Conservation (phyloP, 306 rosid species). For the Ochetophila trinervis region DNA sequence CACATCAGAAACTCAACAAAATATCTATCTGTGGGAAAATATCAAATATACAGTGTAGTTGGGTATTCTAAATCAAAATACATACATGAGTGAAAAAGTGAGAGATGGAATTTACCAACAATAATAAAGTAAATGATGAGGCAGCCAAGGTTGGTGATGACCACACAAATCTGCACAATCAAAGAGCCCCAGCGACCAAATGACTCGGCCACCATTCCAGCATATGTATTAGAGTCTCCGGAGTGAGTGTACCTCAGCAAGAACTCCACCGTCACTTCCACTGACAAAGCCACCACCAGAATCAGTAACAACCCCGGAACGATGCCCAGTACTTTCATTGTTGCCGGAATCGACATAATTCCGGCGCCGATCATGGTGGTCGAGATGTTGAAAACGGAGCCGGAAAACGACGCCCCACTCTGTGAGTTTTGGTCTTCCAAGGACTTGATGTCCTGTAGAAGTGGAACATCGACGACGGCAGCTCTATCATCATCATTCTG, state of each 20-base stretch:
- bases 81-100: not conserved
- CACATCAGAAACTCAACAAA: too few species aligned
- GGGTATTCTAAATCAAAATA: too few species aligned
- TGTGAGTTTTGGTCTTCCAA: not conserved
- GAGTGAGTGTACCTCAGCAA: constrained; percentile 46
- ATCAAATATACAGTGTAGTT: too few species aligned
- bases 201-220: constrained; percentile 46
- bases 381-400: constrained; percentile 57
- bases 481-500: not conserved
- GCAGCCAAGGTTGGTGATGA: constrained; percentile 47
- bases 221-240: constrained; percentile 46
- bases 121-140: constrained; percentile 55
- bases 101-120: constrained; percentile 36
- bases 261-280: constrained; percentile 54
- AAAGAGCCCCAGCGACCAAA: constrained; percentile 44
- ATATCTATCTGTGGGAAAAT: too few species aligned
- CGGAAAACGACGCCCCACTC: constrained; percentile 16
- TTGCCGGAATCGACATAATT: constrained; percentile 65
- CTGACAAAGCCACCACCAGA: constrained; percentile 34
- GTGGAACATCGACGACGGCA: constrained; percentile 8
- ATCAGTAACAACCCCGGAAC: constrained; percentile 46
- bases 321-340: constrained; percentile 54
- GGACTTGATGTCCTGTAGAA: constrained; percentile 11
- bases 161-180: constrained; percentile 46
- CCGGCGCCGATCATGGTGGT: constrained; percentile 67